Evolutionary conservation across 768 basidiomycete genomes (phyloP), one percentile per base, ranked within the genome.

Genomic region (Tulasnella sp.): DNA sequence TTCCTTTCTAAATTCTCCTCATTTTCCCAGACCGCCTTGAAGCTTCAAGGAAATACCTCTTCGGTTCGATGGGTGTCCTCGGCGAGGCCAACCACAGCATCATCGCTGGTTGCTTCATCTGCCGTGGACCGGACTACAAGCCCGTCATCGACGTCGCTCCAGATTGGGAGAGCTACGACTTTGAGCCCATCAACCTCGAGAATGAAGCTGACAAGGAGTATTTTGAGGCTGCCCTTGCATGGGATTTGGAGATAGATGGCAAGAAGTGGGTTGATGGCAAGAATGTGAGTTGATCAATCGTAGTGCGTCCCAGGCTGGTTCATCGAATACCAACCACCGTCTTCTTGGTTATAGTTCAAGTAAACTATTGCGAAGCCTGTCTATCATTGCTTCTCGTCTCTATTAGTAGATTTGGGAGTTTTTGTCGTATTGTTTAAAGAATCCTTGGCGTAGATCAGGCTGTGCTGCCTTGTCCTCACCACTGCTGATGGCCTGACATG

Each of bases 151-250:
- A 92, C 9, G 92, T 90, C 78, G 96, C 94, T 0, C 95, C 97
- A 46, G 96, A 97, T 86, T 97, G 88, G 89, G 97, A 98, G 87
- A 93, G 92, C 39, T 99, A 98, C 87, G 83, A 84, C 2, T 98
- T 90, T 89, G 91, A 87, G 83, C 90, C 89, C 86, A 87, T 99
- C 83, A 93, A 98, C 85, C 82, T 96, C 73, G 86, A 86, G 74
- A 92, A 92, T 80, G 88, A 87, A 36, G 91, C 87, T 24, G 92
- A 98, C 83, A 96, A 96, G 88, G 88, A 88, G 80, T 97, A 93
- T 90, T 96, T 99, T 84, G 95, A 96, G 89, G 93, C 89, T 82
- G 94, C 94, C 38, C 90, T 97, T 82, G 94, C 96, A 74, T 98
- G 97, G 97, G 96, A 97, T 87, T 86, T 97, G 81, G 91, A 93